These are phyloP conservation scores for Phytophthora cactorum DNA, from an alignment of 352 stramenopile species.

Conservation along the genomic window DNA sequence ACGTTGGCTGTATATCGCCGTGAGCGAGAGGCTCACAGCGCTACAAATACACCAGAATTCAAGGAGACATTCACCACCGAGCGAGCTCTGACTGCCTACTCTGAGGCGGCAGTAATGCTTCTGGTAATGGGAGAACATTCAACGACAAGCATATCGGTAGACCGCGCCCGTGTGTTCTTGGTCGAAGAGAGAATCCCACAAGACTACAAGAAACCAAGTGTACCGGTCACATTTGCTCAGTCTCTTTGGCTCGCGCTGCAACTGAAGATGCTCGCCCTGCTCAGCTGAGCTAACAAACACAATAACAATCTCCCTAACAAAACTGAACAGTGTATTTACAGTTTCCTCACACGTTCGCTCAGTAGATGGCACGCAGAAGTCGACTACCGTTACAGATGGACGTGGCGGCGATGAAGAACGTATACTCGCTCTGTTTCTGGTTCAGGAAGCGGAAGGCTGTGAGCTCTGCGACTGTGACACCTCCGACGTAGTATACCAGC, in stretches of 20 bases:
- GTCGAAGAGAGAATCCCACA: slow-evolving; percentile 55
- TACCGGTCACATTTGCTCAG: slow-evolving; percentile 38
- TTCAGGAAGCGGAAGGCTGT: slow-evolving; percentile 83
- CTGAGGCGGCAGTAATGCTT: slow-evolving; percentile 54
- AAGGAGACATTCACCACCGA: slow-evolving; percentile 42
- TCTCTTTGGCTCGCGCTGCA: slow-evolving; percentile 46
- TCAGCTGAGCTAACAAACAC: not conserved
- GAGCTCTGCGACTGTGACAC: slow-evolving; percentile 84
- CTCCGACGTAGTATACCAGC: slow-evolving; percentile 86
- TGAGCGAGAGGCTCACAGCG: slow-evolving; percentile 51
- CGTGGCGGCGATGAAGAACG: slow-evolving; percentile 75
- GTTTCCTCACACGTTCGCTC: slow-evolving; percentile 5
- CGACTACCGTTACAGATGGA: slow-evolving; percentile 77
- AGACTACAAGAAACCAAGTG: slow-evolving; percentile 43
- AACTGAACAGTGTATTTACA: slow-evolving; percentile 18
- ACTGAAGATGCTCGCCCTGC: slow-evolving; percentile 46
- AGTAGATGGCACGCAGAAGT: slow-evolving; percentile 66
- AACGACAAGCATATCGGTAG: slow-evolving; percentile 43
- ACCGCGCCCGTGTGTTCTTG: slow-evolving; percentile 52
- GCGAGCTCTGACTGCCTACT: slow-evolving; percentile 44
- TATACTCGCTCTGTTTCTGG: slow-evolving; percentile 59
- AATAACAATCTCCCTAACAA: not conserved
- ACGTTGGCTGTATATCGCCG: slow-evolving; percentile 51
- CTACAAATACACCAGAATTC: slow-evolving; percentile 49
- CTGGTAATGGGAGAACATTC: slow-evolving; percentile 54